phyloP scores from a whole-genome alignment of 495 filamentous ascomycete genomes.

The Geopyxis carbonaria region DNA sequence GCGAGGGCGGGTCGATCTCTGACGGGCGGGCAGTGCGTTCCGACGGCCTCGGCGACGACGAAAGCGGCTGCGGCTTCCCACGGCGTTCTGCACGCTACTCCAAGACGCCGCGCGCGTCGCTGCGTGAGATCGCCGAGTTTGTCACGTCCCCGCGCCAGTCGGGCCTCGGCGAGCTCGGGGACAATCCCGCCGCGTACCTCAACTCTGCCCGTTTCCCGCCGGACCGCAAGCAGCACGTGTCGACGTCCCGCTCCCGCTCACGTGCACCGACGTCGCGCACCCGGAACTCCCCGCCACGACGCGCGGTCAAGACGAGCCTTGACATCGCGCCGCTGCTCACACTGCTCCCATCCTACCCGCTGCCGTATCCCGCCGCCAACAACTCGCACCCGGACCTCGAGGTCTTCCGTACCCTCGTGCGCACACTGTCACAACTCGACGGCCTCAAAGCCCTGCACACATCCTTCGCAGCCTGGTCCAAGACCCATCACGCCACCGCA shows the following conservation, averaged over 20 bases:
- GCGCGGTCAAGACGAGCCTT: constrained; percentile 29
- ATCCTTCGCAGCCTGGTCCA: constrained; percentile 29
- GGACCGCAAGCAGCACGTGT: constrained; percentile 24
- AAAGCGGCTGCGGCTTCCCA: constrained; percentile 9
- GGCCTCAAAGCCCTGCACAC: constrained; percentile 54
- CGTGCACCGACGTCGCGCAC: constrained; percentile 12
- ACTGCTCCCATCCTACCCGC: constrained; percentile 78
- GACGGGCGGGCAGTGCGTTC: constrained; percentile 19
- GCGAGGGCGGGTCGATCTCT: constrained; percentile 37
- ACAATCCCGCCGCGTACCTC: constrained; percentile 24
- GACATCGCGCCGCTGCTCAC: constrained; percentile 88
- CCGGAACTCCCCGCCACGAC: constrained; percentile 30
- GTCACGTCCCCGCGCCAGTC: constrained; percentile 14
- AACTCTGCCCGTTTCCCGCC: constrained; percentile 16
- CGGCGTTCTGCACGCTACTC: constrained; percentile 8
- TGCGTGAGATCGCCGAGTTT: constrained; percentile 22
- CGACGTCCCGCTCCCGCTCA: constrained; percentile 17
- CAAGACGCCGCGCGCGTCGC: constrained; percentile 17
- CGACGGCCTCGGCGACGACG: constrained; percentile 22
- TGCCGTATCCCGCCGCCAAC: constrained; percentile 86
- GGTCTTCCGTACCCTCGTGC: constrained; percentile 54
- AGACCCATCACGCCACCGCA: background rate
- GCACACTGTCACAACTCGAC: constrained; percentile 55
- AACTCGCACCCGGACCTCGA: constrained; percentile 85
- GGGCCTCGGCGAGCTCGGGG: constrained; percentile 4